Base-by-base conservation (phyloP, 495 filamentous ascomycete genomes). In the Patellaria atrata region DNA sequence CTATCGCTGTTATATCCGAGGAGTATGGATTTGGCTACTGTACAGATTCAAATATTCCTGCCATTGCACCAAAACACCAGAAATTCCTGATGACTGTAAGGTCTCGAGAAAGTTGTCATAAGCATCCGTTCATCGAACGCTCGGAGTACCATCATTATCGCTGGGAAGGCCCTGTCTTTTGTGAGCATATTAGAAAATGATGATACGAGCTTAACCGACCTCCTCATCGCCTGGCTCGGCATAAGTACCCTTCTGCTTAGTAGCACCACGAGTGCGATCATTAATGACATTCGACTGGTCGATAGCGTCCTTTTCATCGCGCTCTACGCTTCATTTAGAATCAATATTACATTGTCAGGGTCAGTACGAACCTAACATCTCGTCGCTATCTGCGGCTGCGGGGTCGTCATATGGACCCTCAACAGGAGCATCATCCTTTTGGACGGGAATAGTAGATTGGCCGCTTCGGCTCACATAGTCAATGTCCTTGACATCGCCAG, bases 271-370 rank as follows among this genome's bases (percentile, higher is more conserved):
- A 5, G 64, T 71, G 32, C 58, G 58, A 5, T 33, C 40, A 8
- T 58, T 50, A 3, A 73, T 48, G 26, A 74, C 65, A 22, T 73
- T 71, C 14, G 22, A 40, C 43, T 56, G 44, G 25, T 73, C 61
- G 15, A 73, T 69, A 2, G 65, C 68, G 15, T 71, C 67, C 1
- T 44, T 43, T 1, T 73, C 70, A 40, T 73, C 70, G 5, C 51
- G 52, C 15, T 48, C 70, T 71, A 33, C 24, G 35, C 3, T 2
- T 1, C 11, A 12, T 26, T 12, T 40, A 30, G 12, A 10, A 15
- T 15, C n/a, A 33, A 18, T 22, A 12, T n/a, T 11, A 27, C 13
- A 9, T 18, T n/a, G 22, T 15, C 27, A 27, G 29, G 21, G 9
- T n/a, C 9, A 10, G 21, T 33, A 52, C 57, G 22, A 55, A 74